Base-by-base conservation (phyloP, 352 stramenopile species). In the Pythium rhizo-oryzae region DNA sequence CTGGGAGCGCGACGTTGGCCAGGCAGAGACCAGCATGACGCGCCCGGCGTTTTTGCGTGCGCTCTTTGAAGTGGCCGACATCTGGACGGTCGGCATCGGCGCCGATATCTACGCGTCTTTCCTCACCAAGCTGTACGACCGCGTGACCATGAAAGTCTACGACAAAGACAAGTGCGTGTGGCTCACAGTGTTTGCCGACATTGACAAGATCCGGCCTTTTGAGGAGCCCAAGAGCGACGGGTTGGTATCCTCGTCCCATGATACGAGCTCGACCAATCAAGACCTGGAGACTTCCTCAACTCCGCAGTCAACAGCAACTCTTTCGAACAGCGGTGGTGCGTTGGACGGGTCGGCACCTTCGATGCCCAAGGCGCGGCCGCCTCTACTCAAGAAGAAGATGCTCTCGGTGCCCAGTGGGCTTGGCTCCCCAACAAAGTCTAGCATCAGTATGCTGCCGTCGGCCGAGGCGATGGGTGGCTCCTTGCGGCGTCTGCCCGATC, bases 1-100 rank as follows among this genome's bases (percentile, higher is more conserved):
- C 70, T 94, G 85, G 85, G 71, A 77, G 11, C 73, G 77, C 0
- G 84, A 94, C 59, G 75, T 82, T 0, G 81, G 82, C 8, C 71
- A 69, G 23, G 64, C 59, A 0, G 70, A 87, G 41, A 47, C 41
- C 44, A 51, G 37, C 24, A 92, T 94, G 85, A 80, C 70, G 21
- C 89, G 86, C 37, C 9, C 67, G 8, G 70, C 87, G 25, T 94
- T 94, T 61, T 78, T 84, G 49, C 72, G 77, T 6, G 62, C 85
- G 53, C 77, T 92, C 25, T 94, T 94, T 54, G 85, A 94, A 85
- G 85, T 92, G 69, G 84, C 81, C n/a, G 85, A 94, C 60, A 89
- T 94, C 18, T 94, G 85, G 85, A 94, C 85, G 0, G 62, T 83
- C 21, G 79, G 79, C 15, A 93, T 93, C 35, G 82, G 82, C 39